Conservation (phyloP, 2,329 filamentous ascomycete genomes). For the Aspergillus neoniger region DNA sequence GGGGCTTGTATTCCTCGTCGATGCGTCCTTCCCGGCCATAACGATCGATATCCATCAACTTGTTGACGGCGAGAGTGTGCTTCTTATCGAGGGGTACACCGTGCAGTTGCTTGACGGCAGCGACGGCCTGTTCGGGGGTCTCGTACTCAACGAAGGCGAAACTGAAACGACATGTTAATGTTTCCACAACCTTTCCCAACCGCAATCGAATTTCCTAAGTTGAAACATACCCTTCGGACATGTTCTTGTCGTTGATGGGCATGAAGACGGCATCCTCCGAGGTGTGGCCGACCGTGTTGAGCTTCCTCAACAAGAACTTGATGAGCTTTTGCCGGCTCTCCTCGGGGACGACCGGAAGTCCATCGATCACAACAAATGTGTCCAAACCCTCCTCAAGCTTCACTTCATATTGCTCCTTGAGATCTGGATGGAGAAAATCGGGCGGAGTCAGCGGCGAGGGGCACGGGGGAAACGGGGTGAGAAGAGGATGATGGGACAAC, state of each 20-base stretch:
- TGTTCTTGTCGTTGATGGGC: conserved; percentile 85
- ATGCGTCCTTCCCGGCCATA: conserved; percentile 92
- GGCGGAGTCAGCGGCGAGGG: conserved; percentile 31
- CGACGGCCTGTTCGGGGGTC: conserved; percentile 82
- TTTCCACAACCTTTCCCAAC: conserved; percentile 8
- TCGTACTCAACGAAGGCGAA: conserved; percentile 98
- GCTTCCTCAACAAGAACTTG: conserved; percentile 93
- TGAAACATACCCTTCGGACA: conserved; percentile 74
- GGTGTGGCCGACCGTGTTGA: conserved; percentile 81
- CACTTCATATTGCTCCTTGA: conserved; percentile 92
- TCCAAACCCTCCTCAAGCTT: conserved; percentile 95
- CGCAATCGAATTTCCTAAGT: conserved; percentile 4
- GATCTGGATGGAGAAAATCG: conserved; percentile 55
- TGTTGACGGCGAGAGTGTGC: conserved; percentile 94
- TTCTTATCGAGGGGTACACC: conserved; percentile 90
- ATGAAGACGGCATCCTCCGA: conserved; percentile 88
- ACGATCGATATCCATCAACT: conserved; percentile 95
- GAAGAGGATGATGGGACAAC: conserved; percentile 13
- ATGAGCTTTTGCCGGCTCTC: conserved; percentile 91
- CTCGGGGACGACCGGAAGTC: conserved; percentile 83
- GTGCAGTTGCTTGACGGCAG: conserved; percentile 86
- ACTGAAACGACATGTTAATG: conserved; percentile 49
- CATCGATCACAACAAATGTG: conserved; percentile 94
- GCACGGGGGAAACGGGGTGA: conserved; percentile 16
- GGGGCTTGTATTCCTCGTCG: conserved; percentile 84